These are phyloP conservation scores for Suillus paluster DNA, from an alignment of 768 basidiomycete genomes.

Conservation along the genomic window DNA sequence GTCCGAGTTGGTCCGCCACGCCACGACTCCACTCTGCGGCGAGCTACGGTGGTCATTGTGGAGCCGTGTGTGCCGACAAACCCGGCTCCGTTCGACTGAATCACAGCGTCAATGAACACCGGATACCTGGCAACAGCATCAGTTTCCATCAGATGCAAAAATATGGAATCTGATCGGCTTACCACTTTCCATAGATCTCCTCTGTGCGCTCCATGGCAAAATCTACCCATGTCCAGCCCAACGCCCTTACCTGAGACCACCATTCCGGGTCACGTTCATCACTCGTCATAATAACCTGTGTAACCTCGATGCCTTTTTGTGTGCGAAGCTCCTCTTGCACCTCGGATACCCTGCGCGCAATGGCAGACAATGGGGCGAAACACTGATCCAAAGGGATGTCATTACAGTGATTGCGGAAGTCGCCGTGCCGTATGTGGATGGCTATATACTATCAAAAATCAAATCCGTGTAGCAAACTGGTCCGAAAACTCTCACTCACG, in stretches of 20 bases:
- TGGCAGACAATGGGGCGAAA: conserved; percentile 56
- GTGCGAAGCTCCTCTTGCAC: conserved; percentile 52
- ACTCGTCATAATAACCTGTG: conserved; percentile 65
- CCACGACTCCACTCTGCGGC: conserved; percentile 73
- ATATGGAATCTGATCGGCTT: conserved; percentile 18
- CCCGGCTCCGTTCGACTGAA: conserved; percentile 68
- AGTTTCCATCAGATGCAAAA: background rate
- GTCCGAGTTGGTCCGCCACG: conserved; percentile 53
- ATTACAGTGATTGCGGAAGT: conserved; percentile 54
- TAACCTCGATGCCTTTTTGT: conserved; percentile 48
- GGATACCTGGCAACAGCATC: conserved; percentile 57
- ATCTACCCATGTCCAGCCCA: conserved; percentile 59
- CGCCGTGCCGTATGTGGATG: conserved; percentile 59
- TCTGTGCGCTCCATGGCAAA: conserved; percentile 47
- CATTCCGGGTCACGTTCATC: conserved; percentile 61
- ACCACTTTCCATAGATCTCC: conserved; percentile 55
- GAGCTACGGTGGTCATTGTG: conserved; percentile 71
- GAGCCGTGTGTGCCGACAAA: conserved; percentile 76
- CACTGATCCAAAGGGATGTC: conserved; percentile 47
- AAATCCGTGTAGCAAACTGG: background rate
- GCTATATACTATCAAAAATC: conserved; percentile 50
- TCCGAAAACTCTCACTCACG: conserved; percentile 34
- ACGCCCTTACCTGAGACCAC: conserved; percentile 55
- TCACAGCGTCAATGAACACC: conserved; percentile 71
- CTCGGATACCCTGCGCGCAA: conserved; percentile 59